Base-by-base conservation (phyloP, 2,329 filamentous ascomycete genomes). In the Penicillium sclerotiorum region DNA sequence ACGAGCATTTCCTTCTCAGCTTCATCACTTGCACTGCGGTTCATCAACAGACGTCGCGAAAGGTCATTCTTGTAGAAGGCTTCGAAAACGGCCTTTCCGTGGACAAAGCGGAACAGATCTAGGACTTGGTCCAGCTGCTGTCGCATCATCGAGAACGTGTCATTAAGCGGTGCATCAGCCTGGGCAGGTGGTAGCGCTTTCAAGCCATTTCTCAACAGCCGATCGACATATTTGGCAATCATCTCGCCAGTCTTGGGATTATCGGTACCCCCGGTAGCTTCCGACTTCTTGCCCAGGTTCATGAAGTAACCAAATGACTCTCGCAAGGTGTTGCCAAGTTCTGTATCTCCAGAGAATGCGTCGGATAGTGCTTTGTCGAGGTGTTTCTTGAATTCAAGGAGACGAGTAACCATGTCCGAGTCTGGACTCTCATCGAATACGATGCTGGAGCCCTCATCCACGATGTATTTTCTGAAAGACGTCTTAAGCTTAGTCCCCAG, bases 51-150 rank as follows among this genome's bases (percentile, higher is more conserved):
- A 39, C 94, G 83, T 13, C 92, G 83, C 1, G 95, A 93, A 43
- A 99, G 80, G 65, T 97, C 94, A 64, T 94, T 95, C 77, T 99
- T 99, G 81, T 99, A 99, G 68, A 99, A 99, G 1, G 94, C 93
- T 69, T 99, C 94, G 56, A 99, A 99, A 0, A 96, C 89, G 47
- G 95, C 93, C 70, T 99, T 99, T 58, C 94, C 94, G 66, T 97
- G 87, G 27, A 99, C 90, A 69, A 97, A 97, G 5, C 95, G 85
- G 80, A 99, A 99, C 4, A 99, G 78, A 69, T 97, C 93, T 2
- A 99, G 78, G 0, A 90, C 92, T 65, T 95, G 89, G 61, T 99
- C 92, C 9, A 99, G 80, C 67, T 97, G 94, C 30, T 88, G 84
- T 64, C 96, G 91, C 50, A 99, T 82, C 69, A 96, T 91, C 0